Evolutionary conservation across 2,329 filamentous ascomycete species (phyloP), one percentile per base, ranked within the genome.

Genomic region (Cladorrhinum sp.): DNA sequence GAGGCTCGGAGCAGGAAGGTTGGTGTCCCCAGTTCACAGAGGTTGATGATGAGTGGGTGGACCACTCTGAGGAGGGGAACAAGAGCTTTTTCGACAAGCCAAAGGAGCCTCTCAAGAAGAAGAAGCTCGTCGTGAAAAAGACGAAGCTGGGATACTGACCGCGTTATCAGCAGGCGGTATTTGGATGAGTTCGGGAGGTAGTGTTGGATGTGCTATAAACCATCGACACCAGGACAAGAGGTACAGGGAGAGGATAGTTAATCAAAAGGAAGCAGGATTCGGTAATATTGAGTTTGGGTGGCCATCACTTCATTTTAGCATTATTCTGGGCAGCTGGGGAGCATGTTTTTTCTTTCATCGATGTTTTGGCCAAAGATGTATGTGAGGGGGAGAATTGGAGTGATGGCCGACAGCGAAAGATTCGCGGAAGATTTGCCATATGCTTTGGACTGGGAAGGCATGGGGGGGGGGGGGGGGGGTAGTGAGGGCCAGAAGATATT

Each of bases 21-120:
- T 60, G 57, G 63, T 48, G 55, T 14, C 52, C 24, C 16, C 16
- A 54, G 6, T 67, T 64, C 33, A 42, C 52, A 14, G 50, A 60
- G 28, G 58, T 62, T 26, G 62, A 69, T 12, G 61, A 61, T 18
- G 62, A 55, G 8, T 67, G 61, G 60, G 46, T 68, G 21, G 68
- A 68, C 26, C 18, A 30, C 49, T 60, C 57, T 1, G 59, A 59
- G 2, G 64, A 64, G 49, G 67, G 66, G 6, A 65, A 67, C 60
- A 64, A 55, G 42, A 67, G 65, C 58, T 67, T 67, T 20, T 68
- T 69, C 30, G 62, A 54, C 49, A 46, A 57, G 28, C 55, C 58
- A 2, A 62, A 59, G 26, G 62, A 66, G 20, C 26, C 55, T 16
- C n/a, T 28, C 23, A 63, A 61, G 56, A 66, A 55, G 58, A 66